phyloP scores from a whole-genome alignment of 1,284 basidiomycete species.

The Microbotryum intermedium region DNA sequence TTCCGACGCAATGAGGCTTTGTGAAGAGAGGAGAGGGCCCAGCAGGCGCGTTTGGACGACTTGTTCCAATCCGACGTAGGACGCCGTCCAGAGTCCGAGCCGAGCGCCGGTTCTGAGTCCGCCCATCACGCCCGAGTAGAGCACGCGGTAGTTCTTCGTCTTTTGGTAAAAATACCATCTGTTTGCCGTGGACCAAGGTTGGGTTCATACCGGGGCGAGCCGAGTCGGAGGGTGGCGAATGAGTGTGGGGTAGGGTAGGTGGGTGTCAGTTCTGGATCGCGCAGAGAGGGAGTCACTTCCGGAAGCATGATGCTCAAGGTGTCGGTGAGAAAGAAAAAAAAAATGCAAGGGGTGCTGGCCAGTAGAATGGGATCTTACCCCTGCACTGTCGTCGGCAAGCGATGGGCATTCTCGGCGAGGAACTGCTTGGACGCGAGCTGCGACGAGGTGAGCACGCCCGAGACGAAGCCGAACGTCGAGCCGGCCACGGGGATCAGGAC shows the following conservation, averaged over 20 bases:
- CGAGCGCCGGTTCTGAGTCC: conserved; percentile 53
- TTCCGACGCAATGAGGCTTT: no score
- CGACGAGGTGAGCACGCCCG: conserved; percentile 28
- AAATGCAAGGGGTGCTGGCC: no score
- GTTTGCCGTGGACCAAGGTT: background rate
- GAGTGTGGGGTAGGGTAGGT: background rate
- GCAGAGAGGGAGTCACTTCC: background rate
- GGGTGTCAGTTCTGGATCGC: no score
- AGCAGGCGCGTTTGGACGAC: conserved; percentile 5
- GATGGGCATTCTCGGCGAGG: conserved; percentile 56
- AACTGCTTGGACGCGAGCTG: conserved; percentile 48
- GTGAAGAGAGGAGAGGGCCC: background rate
- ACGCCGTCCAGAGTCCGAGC: conserved; percentile 44
- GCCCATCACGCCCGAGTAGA: conserved; percentile 60
- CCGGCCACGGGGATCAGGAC: conserved; percentile 29
- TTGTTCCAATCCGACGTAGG: conserved; percentile 28
- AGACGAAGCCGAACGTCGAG: conserved; percentile 30
- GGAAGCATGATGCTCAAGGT: background rate
- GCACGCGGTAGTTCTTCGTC: conserved; percentile 77
- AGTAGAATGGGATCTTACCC: conserved; percentile 40
- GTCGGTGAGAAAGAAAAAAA: background rate
- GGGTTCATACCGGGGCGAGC: background rate
- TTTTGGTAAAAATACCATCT: conserved; percentile 83
- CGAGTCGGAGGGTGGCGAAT: background rate
- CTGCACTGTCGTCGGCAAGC: conserved; percentile 65